Evolutionary conservation across 2,329 filamentous ascomycete species (phyloP).

Genomic region (Apiospora malaysiana): DNA sequence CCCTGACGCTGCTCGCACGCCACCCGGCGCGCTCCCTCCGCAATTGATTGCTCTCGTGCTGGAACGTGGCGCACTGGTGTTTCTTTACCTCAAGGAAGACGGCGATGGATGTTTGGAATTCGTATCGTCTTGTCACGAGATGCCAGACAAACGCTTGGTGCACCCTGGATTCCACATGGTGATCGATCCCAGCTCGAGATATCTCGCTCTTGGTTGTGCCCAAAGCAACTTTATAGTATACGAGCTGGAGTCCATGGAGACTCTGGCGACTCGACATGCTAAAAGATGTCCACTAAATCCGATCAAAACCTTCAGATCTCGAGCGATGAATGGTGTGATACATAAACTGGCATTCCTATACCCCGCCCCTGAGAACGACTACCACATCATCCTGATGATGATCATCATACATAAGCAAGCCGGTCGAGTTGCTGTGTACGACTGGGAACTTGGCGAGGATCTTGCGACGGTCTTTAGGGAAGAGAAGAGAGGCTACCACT

Average conservation of each 20-base stretch:
- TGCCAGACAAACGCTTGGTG: conserved; percentile 62
- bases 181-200: conserved; percentile 76
- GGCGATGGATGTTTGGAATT: conserved; percentile 61
- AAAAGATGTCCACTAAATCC: conserved; percentile 57
- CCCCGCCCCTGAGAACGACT: conserved; percentile 68
- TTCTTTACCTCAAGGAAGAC: conserved; percentile 69
- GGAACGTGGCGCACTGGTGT: conserved; percentile 74
- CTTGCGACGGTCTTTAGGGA: conserved; percentile 51
- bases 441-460: conserved; percentile 62
- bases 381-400: conserved; percentile 79
- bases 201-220: conserved; percentile 72
- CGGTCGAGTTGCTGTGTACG: conserved; percentile 62
- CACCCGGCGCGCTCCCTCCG: conserved; percentile 61
- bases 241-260: conserved; percentile 64
- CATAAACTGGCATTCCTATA: conserved; percentile 87
- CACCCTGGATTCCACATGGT: conserved; percentile 71
- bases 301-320: conserved; percentile 54
- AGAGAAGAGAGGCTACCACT: conserved; percentile 55
- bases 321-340: conserved; percentile 72
- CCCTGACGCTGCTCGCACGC: conserved; percentile 3
- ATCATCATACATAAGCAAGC: conserved; percentile 56
- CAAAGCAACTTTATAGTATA: conserved; percentile 75
- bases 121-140: conserved; percentile 61
- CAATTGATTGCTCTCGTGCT: conserved; percentile 82
- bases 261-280: conserved; percentile 57